These are phyloP conservation scores for Acanthamoeba lenticulata DNA, from an alignment of 208 protist genomes.

Conservation along the genomic window DNA sequence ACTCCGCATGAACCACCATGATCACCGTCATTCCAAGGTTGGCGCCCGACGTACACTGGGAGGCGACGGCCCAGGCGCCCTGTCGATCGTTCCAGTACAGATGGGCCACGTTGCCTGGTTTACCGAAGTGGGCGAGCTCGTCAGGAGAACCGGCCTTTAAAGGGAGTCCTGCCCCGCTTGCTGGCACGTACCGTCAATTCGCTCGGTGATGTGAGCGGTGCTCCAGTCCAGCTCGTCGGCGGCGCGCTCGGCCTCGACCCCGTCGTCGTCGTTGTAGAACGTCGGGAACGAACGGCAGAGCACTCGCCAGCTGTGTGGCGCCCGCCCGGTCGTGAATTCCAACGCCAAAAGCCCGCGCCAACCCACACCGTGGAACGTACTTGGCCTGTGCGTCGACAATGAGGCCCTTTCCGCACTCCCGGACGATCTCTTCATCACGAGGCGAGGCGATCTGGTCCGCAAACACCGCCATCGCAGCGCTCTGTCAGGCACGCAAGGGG, in stretches of 20 bases:
- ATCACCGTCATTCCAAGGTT: background rate
- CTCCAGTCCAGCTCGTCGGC: background rate
- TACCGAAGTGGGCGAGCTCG: background rate
- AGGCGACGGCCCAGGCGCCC: background rate
- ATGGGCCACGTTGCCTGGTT: background rate
- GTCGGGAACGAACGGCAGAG: background rate
- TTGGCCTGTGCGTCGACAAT: background rate
- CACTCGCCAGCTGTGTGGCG: background rate
- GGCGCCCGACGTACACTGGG: background rate
- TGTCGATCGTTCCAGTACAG: background rate
- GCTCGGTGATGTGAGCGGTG: background rate
- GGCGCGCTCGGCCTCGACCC: background rate
- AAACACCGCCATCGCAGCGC: background rate
- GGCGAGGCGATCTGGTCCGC: background rate
- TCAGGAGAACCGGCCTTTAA: background rate
- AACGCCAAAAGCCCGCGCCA: background rate
- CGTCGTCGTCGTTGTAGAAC: background rate
- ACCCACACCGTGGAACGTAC: background rate
- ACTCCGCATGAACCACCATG: background rate
- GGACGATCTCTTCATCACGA: background rate
- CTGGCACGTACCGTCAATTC: background rate
- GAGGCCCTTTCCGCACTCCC: constrained; percentile 5
- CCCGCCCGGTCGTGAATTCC: background rate
- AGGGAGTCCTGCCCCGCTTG: background rate
- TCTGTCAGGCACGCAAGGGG: background rate